Evolutionary conservation across 1,284 basidiomycete species (phyloP), one percentile per base, ranked within the genome.

Genomic region (Spongispora temasekensis): DNA sequence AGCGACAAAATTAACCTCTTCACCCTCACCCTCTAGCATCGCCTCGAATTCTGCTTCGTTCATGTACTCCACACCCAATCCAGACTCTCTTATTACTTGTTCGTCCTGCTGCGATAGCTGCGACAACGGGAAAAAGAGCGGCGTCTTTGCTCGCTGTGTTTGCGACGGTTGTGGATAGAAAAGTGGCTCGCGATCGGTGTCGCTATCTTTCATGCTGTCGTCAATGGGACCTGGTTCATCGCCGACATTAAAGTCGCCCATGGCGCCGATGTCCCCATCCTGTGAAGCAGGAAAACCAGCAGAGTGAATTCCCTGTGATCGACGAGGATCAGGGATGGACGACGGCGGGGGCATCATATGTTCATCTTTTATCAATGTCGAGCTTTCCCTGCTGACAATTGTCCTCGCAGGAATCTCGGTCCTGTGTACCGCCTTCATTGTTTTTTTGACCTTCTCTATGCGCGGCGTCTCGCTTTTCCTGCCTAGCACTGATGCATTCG

Each of bases 41-140:
- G 80, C 83, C 31, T 77, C 78, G 50, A 91, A 75, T 68, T 89
- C 87, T 21, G 84, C 80, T n/a, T 73, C 78, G 61, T 81, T 77
- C 87, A 91, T 89, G 61, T 79, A 68, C 65, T 89, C 88, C 35
- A 87, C 78, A 2, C 85, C 88, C 21, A 90, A 72, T 8, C 88
- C 88, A 4, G 85, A 84, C 37, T 79, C 79, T 53, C 78, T 78
- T 35, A 89, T 78, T 9, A 78, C 76, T 57, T 79, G 80, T 63
- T 80, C 76, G 42, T 83, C 81, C 37, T 78, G 79, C 30, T 78
- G 77, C 13, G 87, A 86, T 51, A 87, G 76, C 68, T 90, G 89
- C 27, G 85, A 85, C 12, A 71, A 69, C 17, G 87, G 88, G 42
- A 89, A 75, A 71, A 91, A 90, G 56, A 91, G 79, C 13, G 88